phyloP scores from a whole-genome alignment of 2,329 filamentous ascomycete genomes.

The Apiospora pterosperma region DNA sequence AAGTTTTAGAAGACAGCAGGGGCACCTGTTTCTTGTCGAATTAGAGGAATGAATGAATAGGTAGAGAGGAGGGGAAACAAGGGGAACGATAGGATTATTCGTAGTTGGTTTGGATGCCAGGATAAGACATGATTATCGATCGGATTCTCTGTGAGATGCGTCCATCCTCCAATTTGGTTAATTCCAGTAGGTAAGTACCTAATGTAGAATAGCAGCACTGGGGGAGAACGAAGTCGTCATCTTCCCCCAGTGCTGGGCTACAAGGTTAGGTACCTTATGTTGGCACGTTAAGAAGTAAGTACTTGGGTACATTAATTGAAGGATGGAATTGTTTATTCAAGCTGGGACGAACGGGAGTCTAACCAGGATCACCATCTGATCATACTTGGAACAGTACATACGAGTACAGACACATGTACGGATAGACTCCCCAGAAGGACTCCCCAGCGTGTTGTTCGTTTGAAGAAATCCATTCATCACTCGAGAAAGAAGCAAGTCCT shows the following conservation, averaged over 20 bases:
- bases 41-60: not conserved
- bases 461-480: not conserved
- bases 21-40: not conserved
- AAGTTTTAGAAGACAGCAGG: not conserved
- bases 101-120: not conserved
- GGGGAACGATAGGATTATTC: not conserved
- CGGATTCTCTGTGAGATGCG: not conserved
- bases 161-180: not conserved
- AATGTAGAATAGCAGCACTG: too few species aligned
- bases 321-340: too few species aligned
- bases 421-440: too few species aligned
- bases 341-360: too few species aligned
- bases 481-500: not conserved
- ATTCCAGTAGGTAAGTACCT: not conserved
- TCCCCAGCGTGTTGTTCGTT: not conserved
- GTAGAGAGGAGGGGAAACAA: not conserved
- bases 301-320: too few species aligned
- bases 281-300: too few species aligned
- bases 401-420: too few species aligned
- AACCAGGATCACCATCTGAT: too few species aligned
- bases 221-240: too few species aligned
- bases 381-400: too few species aligned
- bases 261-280: too few species aligned
- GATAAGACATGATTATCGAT: not conserved
- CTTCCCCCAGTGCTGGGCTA: too few species aligned